Conservation (phyloP, 768 basidiomycete species). For the Auricularia heimuer region DNA sequence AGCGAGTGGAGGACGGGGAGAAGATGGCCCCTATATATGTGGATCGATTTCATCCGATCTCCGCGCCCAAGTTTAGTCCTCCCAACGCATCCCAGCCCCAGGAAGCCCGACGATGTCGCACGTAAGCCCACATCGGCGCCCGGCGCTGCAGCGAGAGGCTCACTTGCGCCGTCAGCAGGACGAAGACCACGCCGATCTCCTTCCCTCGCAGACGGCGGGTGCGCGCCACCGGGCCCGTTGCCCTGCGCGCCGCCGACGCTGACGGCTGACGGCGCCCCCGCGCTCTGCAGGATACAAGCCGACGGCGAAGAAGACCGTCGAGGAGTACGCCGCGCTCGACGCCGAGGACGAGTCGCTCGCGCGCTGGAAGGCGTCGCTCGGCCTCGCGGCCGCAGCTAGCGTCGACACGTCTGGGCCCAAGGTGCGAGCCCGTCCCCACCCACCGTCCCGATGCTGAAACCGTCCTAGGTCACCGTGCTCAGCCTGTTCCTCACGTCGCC, state of each 20-base stretch:
- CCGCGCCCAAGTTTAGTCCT: not conserved
- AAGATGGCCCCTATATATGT: too few relatives aligned
- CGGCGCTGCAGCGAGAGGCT: not conserved
- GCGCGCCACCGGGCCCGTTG: constrained; percentile 6
- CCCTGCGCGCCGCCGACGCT: not conserved
- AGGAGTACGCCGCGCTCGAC: constrained; percentile 80
- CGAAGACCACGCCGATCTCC: constrained; percentile 65
- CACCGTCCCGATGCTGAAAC: not conserved
- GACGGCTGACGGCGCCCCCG: not conserved
- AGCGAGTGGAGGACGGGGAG: too few relatives aligned
- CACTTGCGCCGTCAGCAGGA: constrained; percentile 21
- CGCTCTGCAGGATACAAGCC: constrained; percentile 62
- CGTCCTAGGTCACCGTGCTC: constrained; percentile 55
- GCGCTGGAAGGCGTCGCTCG: constrained; percentile 92
- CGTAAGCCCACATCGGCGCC: not conserved
- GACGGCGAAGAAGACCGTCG: constrained; percentile 54
- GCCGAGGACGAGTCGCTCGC: constrained; percentile 86
- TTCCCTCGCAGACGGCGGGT: constrained; percentile 63
- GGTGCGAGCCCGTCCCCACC: constrained; percentile 28
- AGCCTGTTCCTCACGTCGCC: constrained; percentile 73
- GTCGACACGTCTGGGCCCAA: constrained; percentile 43
- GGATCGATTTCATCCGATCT: not conserved
- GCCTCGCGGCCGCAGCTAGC: constrained; percentile 51
- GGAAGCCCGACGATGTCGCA: not conserved
- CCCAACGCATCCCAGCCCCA: not conserved